Evolutionary conservation across 768 basidiomycete species (phyloP), one percentile per base, ranked within the genome.

Genomic region (Tricholoma furcatifolium): DNA sequence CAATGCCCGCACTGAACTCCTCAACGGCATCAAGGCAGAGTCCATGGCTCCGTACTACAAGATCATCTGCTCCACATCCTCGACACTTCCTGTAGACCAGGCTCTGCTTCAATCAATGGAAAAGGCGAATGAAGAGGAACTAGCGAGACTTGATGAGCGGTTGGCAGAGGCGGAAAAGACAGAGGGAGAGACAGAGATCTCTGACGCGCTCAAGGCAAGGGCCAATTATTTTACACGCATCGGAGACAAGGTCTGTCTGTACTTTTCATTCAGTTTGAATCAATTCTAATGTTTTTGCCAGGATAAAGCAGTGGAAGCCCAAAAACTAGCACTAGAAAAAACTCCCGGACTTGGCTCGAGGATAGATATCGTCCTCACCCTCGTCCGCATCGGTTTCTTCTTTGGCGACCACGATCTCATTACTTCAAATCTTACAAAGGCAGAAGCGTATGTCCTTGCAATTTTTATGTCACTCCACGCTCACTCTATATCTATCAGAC

Each of bases 181-280:
- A 2, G 87, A 95, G 63, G 96, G 95, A 53, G 95, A 98, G 68
- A 87, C 87, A 1, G 96, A 98, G 68, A 91, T 98, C 52, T 85
- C 85, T 17, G 96, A 98, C 61, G 87, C 86, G 1, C 76, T 98
- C 36, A 83, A 88, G 51, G 88, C 88, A 1, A 78, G 85, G 56
- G 96, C 96, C 17, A 87, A 84, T 58, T 93, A 93, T 70, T 67
- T 94, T 7, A 92, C 92, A 10, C 77, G 81, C 59, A 97, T 98
- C 60, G 96, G 95, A 2, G 92, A 95, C 70, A 93, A 77, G 67
- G 77, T 75, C 23, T n/a, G 58, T 40, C 9, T 15, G 2, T 32
- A 4, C n/a, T 24, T 15, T 17, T 10, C 8, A 17, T 21, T 11
- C n/a, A 2, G 1, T 5, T n/a, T n/a, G 0, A 24, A 1, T 4